These are phyloP conservation scores for Irpex lacteus DNA, from an alignment of 1,284 basidiomycete genomes.

Conservation along the genomic window DNA sequence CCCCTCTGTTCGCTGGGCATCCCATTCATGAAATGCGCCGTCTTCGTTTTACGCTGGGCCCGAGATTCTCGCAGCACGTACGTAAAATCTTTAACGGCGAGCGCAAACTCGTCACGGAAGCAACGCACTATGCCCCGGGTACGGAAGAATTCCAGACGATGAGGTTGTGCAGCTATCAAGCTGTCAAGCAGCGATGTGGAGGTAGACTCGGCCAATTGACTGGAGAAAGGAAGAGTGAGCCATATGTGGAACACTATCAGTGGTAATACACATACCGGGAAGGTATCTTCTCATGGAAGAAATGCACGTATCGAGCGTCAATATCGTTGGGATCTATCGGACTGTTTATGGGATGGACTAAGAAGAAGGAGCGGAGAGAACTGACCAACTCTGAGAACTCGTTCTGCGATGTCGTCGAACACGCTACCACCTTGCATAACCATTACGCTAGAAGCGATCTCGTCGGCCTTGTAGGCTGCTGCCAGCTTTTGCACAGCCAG, in stretches of 20 bases:
- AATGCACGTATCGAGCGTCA: slow-evolving; percentile 83
- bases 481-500: slow-evolving; percentile 82
- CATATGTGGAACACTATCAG: background rate
- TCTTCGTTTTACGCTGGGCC: slow-evolving; percentile 58
- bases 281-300: slow-evolving; percentile 88
- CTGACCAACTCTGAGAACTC: slow-evolving; percentile 72
- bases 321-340: slow-evolving; percentile 64
- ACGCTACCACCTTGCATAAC: slow-evolving; percentile 88
- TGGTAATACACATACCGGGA: slow-evolving; percentile 67
- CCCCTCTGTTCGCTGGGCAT: slow-evolving; percentile 33
- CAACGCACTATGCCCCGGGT: slow-evolving; percentile 82
- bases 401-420: slow-evolving; percentile 81
- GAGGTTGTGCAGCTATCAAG: slow-evolving; percentile 66
- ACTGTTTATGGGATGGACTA: background rate
- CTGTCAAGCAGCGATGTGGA: slow-evolving; percentile 70
- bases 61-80: slow-evolving; percentile 73
- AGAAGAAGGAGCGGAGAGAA: slow-evolving; percentile 13
- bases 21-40: slow-evolving; percentile 44
- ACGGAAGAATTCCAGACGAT: slow-evolving; percentile 75
- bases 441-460: slow-evolving; percentile 86
- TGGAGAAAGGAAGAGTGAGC: slow-evolving; percentile 24
- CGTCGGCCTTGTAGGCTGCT: slow-evolving; percentile 76
- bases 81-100: slow-evolving; percentile 76
- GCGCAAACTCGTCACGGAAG: slow-evolving; percentile 76
- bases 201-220: slow-evolving; percentile 79